A percentile compares a stretch with the other conserved stretches of the same genome.
Conservation (phyloP, 768 basidiomycete species). For the Lactarius trivialis region DNA sequence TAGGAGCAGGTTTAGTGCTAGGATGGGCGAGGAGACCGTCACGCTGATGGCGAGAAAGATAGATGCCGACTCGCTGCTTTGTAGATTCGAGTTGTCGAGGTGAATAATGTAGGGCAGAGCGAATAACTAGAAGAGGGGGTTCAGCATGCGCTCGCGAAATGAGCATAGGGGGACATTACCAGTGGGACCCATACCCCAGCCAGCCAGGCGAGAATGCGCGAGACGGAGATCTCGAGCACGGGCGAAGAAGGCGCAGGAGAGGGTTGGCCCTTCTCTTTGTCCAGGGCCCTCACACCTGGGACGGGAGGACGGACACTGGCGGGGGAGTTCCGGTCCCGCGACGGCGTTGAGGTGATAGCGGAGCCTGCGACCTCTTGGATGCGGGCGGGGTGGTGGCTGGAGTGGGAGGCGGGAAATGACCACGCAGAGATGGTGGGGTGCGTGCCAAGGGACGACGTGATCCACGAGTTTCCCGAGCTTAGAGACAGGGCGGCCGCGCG, state of each 20-base stretch:
- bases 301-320: constrained; percentile 42
- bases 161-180: constrained; percentile 37
- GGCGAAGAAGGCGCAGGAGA: constrained; percentile 35
- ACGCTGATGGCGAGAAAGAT: constrained; percentile 56
- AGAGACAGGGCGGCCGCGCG: constrained; percentile 43
- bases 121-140: constrained; percentile 38
- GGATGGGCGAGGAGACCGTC: constrained; percentile 59
- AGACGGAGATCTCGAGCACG: constrained; percentile 49
- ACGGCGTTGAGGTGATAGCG: constrained; percentile 30
- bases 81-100: constrained; percentile 36
- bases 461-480: constrained; percentile 68
- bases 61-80: constrained; percentile 35
- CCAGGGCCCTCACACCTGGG: constrained; percentile 55
- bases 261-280: constrained; percentile 54
- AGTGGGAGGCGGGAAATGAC: constrained; percentile 55
- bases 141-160: not conserved
- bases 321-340: constrained; percentile 39
- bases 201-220: constrained; percentile 56
- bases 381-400: constrained; percentile 26
- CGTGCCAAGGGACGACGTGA: constrained; percentile 56
- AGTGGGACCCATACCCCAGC: constrained; percentile 62
- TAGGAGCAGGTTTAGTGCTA: constrained; percentile 55
- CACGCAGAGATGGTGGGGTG: constrained; percentile 56
- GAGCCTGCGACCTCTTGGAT: constrained; percentile 29
- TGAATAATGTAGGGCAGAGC: constrained; percentile 54